Evolutionary conservation across 441 rosid species (phyloP).

Genomic region (Eutrema salsugineum): DNA sequence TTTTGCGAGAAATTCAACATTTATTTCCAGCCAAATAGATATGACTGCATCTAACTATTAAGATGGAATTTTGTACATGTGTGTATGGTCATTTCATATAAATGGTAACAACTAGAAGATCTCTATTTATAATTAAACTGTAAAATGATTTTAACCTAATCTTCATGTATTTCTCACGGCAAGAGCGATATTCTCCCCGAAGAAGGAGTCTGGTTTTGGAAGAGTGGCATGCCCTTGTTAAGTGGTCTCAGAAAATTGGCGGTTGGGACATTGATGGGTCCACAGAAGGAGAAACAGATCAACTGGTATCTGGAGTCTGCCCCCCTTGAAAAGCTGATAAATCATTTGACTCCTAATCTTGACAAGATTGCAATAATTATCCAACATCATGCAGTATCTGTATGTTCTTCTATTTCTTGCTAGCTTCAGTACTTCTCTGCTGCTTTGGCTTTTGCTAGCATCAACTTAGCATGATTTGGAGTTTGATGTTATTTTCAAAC

Average conservation of each 20-base stretch:
- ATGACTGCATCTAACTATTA: background rate
- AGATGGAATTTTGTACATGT: constrained; percentile 4
- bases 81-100: constrained; percentile 7
- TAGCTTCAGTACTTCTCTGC: constrained; percentile 13
- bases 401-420: constrained; percentile 44
- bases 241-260: constrained; percentile 89
- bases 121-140: background rate
- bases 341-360: constrained; percentile 77
- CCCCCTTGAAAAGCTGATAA: constrained; percentile 73
- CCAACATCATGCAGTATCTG: constrained; percentile 89
- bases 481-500: constrained; percentile 28
- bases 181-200: constrained; percentile 94
- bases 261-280: constrained; percentile 80
- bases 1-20: background rate
- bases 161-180: constrained; percentile 34
- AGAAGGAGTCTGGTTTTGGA: constrained; percentile 94
- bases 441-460: constrained; percentile 21
- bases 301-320: constrained; percentile 84
- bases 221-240: constrained; percentile 85
- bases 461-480: constrained; percentile 16
- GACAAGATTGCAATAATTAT: constrained; percentile 87
- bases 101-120: background rate
- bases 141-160: constrained; percentile 27
- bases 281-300: constrained; percentile 77
- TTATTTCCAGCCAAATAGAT: constrained; percentile 9